A percentile compares a stretch with the other conserved stretches of the same genome.
phyloP scores from a whole-genome alignment of 176 grass and related monocot species.

The Oryza meyeriana region DNA sequence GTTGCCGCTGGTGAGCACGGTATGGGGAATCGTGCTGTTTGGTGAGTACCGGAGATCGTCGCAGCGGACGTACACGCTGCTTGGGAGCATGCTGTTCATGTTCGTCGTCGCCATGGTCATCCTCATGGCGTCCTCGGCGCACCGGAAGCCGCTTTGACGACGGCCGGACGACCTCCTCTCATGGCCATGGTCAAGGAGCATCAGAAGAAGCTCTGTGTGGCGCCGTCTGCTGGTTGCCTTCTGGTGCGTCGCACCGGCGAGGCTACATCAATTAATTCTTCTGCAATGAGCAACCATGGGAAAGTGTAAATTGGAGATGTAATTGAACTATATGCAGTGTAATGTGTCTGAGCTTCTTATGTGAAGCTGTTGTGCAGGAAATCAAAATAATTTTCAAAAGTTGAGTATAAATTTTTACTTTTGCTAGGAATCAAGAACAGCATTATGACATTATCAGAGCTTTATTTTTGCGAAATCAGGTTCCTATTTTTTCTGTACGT shows the following conservation, averaged over 20 bases:
- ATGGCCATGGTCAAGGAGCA: not conserved
- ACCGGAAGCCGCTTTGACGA: constrained; percentile 45
- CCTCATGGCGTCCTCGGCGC: constrained; percentile 86
- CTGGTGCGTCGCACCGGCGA: not conserved
- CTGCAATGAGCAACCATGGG: not conserved
- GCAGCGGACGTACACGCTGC: constrained; percentile 55
- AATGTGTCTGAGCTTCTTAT: not conserved
- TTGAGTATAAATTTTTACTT: too few relatives aligned
- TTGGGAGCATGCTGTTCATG: constrained; percentile 81
- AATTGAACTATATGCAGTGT: not conserved
- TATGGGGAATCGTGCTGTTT: constrained; percentile 70
- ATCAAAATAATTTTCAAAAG: not conserved
- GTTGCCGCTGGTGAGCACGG: constrained; percentile 70
- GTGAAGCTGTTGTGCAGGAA: not conserved
- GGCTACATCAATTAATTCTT: not conserved
- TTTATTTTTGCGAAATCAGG: too few relatives aligned
- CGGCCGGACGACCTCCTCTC: not conserved
- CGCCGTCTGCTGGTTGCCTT: not conserved
- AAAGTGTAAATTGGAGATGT: not conserved
- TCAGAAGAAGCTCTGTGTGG: not conserved
- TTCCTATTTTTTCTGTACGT: too few relatives aligned
- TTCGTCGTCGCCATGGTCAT: constrained; percentile 69
- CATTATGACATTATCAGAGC: too few relatives aligned
- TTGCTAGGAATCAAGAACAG: too few relatives aligned
- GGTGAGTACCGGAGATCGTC: constrained; percentile 67